A percentile compares a stretch with the other conserved stretches of the same genome.
phyloP scores from a whole-genome alignment of 2,329 filamentous ascomycete genomes.

The Leptoxyphium fumago region DNA sequence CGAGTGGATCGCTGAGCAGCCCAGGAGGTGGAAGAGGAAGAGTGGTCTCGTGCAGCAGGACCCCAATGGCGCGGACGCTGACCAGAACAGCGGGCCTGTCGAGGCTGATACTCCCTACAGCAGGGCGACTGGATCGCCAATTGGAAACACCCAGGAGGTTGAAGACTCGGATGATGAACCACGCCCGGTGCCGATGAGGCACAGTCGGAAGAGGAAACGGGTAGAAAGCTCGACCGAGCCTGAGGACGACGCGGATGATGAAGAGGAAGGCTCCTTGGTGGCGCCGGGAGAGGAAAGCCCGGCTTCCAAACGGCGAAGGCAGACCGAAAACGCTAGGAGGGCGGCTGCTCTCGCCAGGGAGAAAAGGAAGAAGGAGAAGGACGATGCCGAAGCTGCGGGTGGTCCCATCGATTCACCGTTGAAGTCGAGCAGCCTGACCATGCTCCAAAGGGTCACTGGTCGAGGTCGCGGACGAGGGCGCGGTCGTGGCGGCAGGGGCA shows the following conservation, averaged over 20 bases:
- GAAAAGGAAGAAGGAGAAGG: neutral
- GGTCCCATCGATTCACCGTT: neutral
- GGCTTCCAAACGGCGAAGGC: neutral
- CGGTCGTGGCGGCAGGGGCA: neutral
- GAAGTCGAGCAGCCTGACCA: neutral
- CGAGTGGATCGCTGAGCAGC: conserved; percentile 4
- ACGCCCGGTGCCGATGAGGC: neutral
- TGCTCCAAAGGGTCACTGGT: neutral
- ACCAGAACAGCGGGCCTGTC: neutral
- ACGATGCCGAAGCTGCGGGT: neutral
- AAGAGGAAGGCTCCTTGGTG: neutral
- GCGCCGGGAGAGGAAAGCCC: neutral
- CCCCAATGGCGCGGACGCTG: neutral
- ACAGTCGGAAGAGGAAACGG: neutral
- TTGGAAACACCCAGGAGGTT: neutral
- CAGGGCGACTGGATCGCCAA: neutral
- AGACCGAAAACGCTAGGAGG: neutral
- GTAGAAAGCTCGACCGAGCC: neutral
- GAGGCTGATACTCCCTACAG: neutral
- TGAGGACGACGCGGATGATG: neutral
- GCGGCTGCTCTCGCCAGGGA: neutral
- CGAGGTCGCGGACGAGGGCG: neutral
- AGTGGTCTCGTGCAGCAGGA: neutral
- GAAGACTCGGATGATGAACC: neutral
- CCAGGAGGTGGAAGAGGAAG: conserved; percentile 1